phyloP scores from a whole-genome alignment of 306 rosid species.

The Prunus salicina region DNA sequence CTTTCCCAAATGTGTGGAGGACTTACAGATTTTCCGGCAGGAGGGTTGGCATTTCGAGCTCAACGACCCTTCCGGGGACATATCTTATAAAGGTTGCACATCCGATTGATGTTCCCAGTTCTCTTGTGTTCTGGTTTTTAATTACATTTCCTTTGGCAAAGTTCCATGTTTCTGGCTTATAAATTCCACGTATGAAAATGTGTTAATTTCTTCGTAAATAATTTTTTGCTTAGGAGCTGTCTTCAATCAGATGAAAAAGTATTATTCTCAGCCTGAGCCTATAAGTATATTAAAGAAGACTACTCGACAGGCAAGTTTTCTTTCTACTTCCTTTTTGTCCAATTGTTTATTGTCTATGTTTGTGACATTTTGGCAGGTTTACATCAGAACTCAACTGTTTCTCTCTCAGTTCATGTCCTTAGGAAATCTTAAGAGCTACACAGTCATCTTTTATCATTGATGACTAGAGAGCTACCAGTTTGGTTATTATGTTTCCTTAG shows the following conservation, averaged over 20 bases:
- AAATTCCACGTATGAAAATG: neutral
- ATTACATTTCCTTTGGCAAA: too few species aligned
- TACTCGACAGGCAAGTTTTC: slow-evolving; percentile 80
- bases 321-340: neutral
- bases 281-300: slow-evolving; percentile 71
- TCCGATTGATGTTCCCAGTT: neutral
- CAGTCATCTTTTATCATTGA: neutral
- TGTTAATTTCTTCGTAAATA: neutral
- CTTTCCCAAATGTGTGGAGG: slow-evolving; percentile 91
- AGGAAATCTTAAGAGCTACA: neutral
- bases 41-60: slow-evolving; percentile 99
- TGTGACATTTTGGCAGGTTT: neutral
- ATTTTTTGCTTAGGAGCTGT: slow-evolving; percentile 67
- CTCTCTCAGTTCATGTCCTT: too few species aligned
- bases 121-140: neutral
- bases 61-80: slow-evolving; percentile 79
- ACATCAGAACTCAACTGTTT: too few species aligned
- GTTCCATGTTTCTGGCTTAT: too few species aligned
- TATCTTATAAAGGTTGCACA: slow-evolving; percentile 70
- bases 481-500: neutral
- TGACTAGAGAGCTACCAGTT: neutral
- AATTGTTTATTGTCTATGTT: slow-evolving; percentile 10
- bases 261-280: slow-evolving; percentile 73
- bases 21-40: slow-evolving; percentile 82
- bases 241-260: slow-evolving; percentile 98